Percentiles rank a stretch among this genome's conserved stretches.
phyloP scores from a whole-genome alignment of 2,329 filamentous ascomycete genomes.

The Aspergillus glaucus region DNA sequence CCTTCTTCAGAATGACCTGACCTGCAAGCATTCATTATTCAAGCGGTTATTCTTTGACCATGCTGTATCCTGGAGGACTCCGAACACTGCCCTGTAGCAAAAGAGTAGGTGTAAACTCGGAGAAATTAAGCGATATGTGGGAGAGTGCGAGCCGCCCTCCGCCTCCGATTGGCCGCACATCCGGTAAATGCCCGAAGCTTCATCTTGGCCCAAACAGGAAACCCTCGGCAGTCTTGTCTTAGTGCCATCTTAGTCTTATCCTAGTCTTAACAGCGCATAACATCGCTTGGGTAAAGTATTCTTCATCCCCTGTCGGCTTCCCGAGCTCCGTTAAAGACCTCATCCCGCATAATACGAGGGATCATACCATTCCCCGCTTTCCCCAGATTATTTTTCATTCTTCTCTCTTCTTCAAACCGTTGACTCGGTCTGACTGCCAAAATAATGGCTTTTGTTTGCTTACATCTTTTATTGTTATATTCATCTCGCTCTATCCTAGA shows the following conservation, averaged over 20 bases:
- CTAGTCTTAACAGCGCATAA: no score
- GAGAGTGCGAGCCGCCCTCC: background rate
- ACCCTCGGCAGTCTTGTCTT: background rate
- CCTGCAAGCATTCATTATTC: no score
- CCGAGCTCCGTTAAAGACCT: background rate
- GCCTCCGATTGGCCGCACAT: constrained; percentile 16
- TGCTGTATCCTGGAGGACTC: no score
- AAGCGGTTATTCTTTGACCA: no score
- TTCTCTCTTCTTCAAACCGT: no score
- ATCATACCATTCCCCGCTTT: background rate
- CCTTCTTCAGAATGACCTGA: no score
- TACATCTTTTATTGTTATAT: background rate
- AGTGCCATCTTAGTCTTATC: no score
- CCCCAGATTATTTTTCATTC: no score
- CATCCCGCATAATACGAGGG: background rate
- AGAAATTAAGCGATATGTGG: background rate
- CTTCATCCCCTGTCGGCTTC: background rate
- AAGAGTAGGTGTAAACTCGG: background rate
- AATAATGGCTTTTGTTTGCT: background rate
- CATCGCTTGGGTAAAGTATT: background rate
- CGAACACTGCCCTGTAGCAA: no score
- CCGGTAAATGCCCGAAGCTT: constrained; percentile 25
- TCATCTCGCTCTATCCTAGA: background rate
- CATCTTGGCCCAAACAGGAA: background rate
- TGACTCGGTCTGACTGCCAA: no score